phyloP scores from a whole-genome alignment of 2,329 filamentous ascomycete species.

The Colletotrichum phormii region DNA sequence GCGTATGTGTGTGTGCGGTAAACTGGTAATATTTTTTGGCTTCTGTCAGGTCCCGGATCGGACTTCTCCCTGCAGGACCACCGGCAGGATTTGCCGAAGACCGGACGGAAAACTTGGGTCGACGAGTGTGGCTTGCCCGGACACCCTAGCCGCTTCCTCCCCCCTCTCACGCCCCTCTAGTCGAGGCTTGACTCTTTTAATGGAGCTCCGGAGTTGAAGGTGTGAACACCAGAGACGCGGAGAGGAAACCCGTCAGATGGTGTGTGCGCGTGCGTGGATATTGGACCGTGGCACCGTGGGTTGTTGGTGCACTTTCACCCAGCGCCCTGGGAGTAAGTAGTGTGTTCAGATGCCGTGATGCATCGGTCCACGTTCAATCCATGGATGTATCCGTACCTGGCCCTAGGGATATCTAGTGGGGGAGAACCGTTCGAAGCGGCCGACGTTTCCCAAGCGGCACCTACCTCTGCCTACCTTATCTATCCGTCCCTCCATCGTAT shows the following conservation, averaged over 20 bases:
- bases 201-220: background rate
- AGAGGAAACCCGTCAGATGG: background rate
- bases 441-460: constrained; percentile 12
- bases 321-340: background rate
- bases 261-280: background rate
- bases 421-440: constrained; percentile 20
- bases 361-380: background rate
- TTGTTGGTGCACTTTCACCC: background rate
- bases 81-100: constrained; percentile 36
- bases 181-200: constrained; percentile 2
- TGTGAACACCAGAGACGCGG: background rate
- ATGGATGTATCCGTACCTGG: background rate
- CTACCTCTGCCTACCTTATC: constrained; percentile 13
- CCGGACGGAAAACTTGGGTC: constrained; percentile 34
- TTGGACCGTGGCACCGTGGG: background rate
- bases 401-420: constrained; percentile 10
- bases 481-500: constrained; percentile 35
- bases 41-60: constrained; percentile 29
- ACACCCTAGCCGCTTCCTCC: background rate
- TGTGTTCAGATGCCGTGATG: background rate
- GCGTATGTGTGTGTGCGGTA: background rate
- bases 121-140: constrained; percentile 28
- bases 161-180: background rate
- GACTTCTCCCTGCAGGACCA: constrained; percentile 32
- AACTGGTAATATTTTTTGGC: background rate